Conservation (phyloP, 2,329 filamentous ascomycete species). For the Paracorniculantispora psalliotae region DNA sequence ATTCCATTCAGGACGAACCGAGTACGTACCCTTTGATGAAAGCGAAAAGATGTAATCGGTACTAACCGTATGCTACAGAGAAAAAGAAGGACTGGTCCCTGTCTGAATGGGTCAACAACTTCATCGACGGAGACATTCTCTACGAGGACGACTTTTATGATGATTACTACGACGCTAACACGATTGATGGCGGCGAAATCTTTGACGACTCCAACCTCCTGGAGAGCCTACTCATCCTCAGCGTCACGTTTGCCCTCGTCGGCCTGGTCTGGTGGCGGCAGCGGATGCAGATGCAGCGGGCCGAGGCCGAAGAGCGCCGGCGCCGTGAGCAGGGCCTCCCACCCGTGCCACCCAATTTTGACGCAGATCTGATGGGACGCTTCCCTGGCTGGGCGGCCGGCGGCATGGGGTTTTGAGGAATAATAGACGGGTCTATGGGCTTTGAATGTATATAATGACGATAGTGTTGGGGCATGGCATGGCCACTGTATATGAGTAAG, state of each 20-base stretch:
- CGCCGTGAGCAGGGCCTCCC: constrained; percentile 29
- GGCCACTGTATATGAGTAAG: too few relatives aligned
- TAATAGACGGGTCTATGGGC: not conserved
- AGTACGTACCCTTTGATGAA: constrained; percentile 53
- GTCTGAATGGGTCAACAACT: constrained; percentile 81
- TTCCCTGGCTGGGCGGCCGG: constrained; percentile 34
- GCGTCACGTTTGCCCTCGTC: constrained; percentile 67
- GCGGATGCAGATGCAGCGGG: constrained; percentile 57
- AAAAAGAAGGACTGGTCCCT: constrained; percentile 70
- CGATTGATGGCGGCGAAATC: constrained; percentile 55
- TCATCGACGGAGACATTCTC: constrained; percentile 66
- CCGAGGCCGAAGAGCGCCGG: constrained; percentile 28
- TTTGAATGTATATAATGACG: constrained; percentile 5
- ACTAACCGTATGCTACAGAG: constrained; percentile 38
- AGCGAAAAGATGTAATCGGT: constrained; percentile 23
- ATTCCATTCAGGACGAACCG: constrained; percentile 86
- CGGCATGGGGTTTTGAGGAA: constrained; percentile 27
- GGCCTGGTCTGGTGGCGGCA: constrained; percentile 79
- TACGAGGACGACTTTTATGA: constrained; percentile 58
- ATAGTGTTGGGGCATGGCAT: not conserved
- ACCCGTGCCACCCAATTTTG: constrained; percentile 20
- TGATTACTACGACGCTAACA: constrained; percentile 46
- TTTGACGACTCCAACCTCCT: constrained; percentile 72
- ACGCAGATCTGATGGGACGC: constrained; percentile 20
- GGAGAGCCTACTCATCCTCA: constrained; percentile 80